Base-by-base conservation (phyloP, 2,329 filamentous ascomycete species). In the Monosporascus sp. region DNA sequence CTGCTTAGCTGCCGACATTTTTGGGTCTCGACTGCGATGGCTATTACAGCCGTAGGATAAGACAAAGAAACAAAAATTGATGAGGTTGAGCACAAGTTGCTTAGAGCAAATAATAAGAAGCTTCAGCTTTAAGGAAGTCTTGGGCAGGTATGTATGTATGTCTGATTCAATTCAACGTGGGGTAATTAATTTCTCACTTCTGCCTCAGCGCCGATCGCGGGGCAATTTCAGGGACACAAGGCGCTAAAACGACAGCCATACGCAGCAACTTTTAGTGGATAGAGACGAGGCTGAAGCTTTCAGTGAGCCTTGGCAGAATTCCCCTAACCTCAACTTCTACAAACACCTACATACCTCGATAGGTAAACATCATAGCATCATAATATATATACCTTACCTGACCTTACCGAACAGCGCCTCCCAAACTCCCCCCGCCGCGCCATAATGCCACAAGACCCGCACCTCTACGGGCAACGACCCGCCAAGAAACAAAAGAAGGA, bases 391-490 rank as follows among this genome's bases (percentile, higher is more conserved):
- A 24, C 24, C 52, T 27, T 27, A 31, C 27, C 31, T 35, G 3
- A 14, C 31, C 31, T 35, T 35, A 35, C 31, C 2, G 5, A 14
- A 14, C 9, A 11, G 14, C 9, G 27, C 27, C 27, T 31, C 27
- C 9, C 27, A 11, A 11, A 31, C 31, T 11, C 14, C 31, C 11
- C 9, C 2, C 14, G 31, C 31, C 14, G 11, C 31, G 31, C 9
- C 14, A 68, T 37, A n/a, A 84, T 83, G 81, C 75, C 82, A 14
- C 80, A 83, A 69, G 85, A 90, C 60, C 78, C 82, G 8, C 74
- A 84, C 57, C 81, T 97, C 15, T 97, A 97, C 71, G 90, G 90
- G 65, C 81, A 87, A 50, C 81, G 83, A 51, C 82, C 84, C 38
- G 75, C 81, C 11, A 93, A 91, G 70, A 85, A 84, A 62, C 78